phyloP scores from a whole-genome alignment of 495 filamentous ascomycete genomes.

The Penicillium longicatenatum region DNA sequence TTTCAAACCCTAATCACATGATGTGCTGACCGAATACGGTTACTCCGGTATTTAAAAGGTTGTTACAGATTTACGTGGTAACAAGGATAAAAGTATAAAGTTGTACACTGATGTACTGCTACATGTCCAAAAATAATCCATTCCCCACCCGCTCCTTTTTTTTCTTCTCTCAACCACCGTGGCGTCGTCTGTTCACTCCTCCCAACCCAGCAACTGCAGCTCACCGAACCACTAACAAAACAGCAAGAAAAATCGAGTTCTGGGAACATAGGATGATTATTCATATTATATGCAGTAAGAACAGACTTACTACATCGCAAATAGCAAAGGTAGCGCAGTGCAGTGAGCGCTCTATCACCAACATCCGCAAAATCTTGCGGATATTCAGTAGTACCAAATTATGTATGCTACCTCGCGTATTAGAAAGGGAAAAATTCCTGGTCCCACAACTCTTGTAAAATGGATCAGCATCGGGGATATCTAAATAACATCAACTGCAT shows the following conservation, averaged over 20 bases:
- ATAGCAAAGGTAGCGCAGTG: conserved; percentile 16
- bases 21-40: too few species aligned
- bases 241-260: conserved; percentile 12
- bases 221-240: conserved; percentile 4
- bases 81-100: conserved; percentile 8
- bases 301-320: conserved; percentile 14
- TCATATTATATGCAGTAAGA: conserved; percentile 18
- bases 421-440: too few species aligned
- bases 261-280: conserved; percentile 17
- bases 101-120: conserved; percentile 11
- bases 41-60: too few species aligned
- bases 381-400: conserved; percentile 10
- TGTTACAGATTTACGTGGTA: conserved; percentile 1
- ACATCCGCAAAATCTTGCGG: conserved; percentile 13
- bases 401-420: too few species aligned
- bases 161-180: conserved; percentile 3
- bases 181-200: conserved; percentile 3
- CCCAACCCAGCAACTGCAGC: conserved; percentile 12
- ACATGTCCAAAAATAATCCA: conserved; percentile 13
- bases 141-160: too few species aligned
- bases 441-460: too few species aligned
- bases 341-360: conserved; percentile 16
- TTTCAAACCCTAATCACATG: too few species aligned
- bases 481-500: too few species aligned
- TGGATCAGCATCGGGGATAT: too few species aligned